Conservation (phyloP, 352 stramenopile species). For the Phytophthora pseudosyringae region DNA sequence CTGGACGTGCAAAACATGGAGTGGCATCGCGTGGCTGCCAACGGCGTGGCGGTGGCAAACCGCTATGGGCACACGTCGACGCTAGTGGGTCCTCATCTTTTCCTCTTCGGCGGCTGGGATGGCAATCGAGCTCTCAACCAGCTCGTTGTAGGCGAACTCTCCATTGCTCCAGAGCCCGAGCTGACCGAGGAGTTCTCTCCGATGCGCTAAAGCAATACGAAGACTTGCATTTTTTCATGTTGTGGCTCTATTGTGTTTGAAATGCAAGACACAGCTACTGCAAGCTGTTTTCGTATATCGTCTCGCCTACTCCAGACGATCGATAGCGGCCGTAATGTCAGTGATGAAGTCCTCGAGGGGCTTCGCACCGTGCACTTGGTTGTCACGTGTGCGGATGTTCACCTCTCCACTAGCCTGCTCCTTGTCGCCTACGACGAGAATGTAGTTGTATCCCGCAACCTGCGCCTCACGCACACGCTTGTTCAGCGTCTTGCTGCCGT, state of each 20-base stretch:
- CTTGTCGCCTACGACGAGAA: conserved; percentile 82
- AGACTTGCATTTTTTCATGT: conserved; percentile 23
- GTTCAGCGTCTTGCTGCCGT: conserved; percentile 85
- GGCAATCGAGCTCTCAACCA: conserved; percentile 83
- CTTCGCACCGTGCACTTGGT: conserved; percentile 78
- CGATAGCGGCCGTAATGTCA: conserved; percentile 61
- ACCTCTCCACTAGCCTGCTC: conserved; percentile 60
- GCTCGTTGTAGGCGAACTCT: conserved; percentile 70
- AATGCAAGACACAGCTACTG: not conserved
- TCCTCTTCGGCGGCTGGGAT: conserved; percentile 85
- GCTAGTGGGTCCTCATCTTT: conserved; percentile 70
- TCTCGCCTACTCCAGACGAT: conserved; percentile 61
- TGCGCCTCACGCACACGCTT: conserved; percentile 85
- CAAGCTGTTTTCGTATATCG: conserved; percentile 5
- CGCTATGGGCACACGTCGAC: conserved; percentile 78
- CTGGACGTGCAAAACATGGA: conserved; percentile 70
- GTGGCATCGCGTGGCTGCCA: conserved; percentile 52
- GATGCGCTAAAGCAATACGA: conserved; percentile 14
- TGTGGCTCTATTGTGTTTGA: conserved; percentile 35
- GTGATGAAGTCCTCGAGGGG: conserved; percentile 58
- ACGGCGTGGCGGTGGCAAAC: conserved; percentile 59
- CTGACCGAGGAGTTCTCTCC: conserved; percentile 10
- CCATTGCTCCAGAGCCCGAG: conserved; percentile 20
- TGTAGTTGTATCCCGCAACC: conserved; percentile 87
- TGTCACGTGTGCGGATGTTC: conserved; percentile 86